Percentiles rank a stretch among this genome's conserved stretches.
Conservation (phyloP, 768 basidiomycete species). For the Boletus edulis region DNA sequence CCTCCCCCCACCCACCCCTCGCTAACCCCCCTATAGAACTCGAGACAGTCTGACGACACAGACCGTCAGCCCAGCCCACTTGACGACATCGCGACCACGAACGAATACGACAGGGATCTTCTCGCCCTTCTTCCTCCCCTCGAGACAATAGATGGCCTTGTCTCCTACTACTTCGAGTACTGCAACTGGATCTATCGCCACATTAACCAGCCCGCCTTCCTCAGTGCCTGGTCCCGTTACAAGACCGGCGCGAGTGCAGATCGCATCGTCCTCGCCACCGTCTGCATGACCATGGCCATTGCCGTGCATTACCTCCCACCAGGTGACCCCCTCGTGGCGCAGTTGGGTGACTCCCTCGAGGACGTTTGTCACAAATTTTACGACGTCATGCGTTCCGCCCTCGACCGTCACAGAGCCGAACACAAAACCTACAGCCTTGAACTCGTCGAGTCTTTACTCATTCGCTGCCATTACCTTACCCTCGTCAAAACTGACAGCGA, state of each 20-base stretch:
- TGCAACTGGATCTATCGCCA: conserved; percentile 88
- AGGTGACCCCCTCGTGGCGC: conserved; percentile 58
- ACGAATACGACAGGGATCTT: conserved; percentile 72
- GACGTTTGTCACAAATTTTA: conserved; percentile 67
- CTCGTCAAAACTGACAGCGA: conserved; percentile 75
- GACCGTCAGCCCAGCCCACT: conserved; percentile 46
- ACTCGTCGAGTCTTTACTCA: conserved; percentile 70
- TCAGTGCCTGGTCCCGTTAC: conserved; percentile 68
- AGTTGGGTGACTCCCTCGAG: conserved; percentile 50
- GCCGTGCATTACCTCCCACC: conserved; percentile 70
- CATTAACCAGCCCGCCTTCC: conserved; percentile 63
- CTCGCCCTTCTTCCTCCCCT: conserved; percentile 62
- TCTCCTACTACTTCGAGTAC: conserved; percentile 78
- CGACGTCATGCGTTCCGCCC: conserved; percentile 61
- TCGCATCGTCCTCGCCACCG: conserved; percentile 67
- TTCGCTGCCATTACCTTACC: conserved; percentile 69
- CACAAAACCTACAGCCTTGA: conserved; percentile 64
- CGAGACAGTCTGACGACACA: conserved; percentile 50
- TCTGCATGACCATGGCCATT: conserved; percentile 73
- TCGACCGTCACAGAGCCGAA: conserved; percentile 61
- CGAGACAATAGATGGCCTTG: conserved; percentile 68
- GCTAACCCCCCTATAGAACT: conserved; percentile 33
- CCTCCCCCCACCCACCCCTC: conserved; percentile 11
- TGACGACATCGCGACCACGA: conserved; percentile 42
- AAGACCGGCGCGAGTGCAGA: conserved; percentile 65